These are phyloP conservation scores for Cyberlindnera mycetangii DNA, from an alignment of 805 yeast genomes.

Conservation along the genomic window DNA sequence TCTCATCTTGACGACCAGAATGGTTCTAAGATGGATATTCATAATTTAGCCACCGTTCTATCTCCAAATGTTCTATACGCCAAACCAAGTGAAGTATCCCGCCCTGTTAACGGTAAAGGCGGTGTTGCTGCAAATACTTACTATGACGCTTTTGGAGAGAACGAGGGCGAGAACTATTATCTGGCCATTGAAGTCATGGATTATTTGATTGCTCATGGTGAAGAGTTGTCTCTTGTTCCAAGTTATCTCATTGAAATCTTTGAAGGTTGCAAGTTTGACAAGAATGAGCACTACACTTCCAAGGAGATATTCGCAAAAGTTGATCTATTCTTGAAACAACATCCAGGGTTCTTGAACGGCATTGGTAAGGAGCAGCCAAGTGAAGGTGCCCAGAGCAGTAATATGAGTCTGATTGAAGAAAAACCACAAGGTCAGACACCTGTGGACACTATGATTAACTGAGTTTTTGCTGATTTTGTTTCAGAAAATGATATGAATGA, in stretches of 20 bases:
- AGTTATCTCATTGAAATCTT: constrained; percentile 37
- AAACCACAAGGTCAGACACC: constrained; percentile 9
- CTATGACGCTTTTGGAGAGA: constrained; percentile 38
- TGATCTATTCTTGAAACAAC: constrained; percentile 27
- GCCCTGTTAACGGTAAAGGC: constrained; percentile 26
- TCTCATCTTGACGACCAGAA: constrained; percentile 87
- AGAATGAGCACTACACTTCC: constrained; percentile 27
- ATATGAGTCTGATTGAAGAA: constrained; percentile 18
- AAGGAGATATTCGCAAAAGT: constrained; percentile 40
- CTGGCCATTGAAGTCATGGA: constrained; percentile 89
- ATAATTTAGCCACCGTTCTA: constrained; percentile 90
- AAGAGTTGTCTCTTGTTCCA: constrained; percentile 77
- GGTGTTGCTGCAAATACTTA: constrained; percentile 30
- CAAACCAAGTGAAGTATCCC: constrained; percentile 36
- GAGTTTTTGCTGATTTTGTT: not conserved
- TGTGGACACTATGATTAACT: constrained; percentile 13
- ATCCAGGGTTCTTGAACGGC: constrained; percentile 23
- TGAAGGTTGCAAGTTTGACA: constrained; percentile 23
- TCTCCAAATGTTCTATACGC: constrained; percentile 86
- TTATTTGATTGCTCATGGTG: constrained; percentile 75
- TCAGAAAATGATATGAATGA: not conserved
- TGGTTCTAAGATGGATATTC: constrained; percentile 94
- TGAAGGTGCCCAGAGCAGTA: constrained; percentile 11
- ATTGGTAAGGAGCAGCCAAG: constrained; percentile 15
- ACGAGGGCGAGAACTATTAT: constrained; percentile 69